Evolutionary conservation across 2,329 filamentous ascomycete genomes (phyloP).

Genomic region (Raffaelea albimanens): DNA sequence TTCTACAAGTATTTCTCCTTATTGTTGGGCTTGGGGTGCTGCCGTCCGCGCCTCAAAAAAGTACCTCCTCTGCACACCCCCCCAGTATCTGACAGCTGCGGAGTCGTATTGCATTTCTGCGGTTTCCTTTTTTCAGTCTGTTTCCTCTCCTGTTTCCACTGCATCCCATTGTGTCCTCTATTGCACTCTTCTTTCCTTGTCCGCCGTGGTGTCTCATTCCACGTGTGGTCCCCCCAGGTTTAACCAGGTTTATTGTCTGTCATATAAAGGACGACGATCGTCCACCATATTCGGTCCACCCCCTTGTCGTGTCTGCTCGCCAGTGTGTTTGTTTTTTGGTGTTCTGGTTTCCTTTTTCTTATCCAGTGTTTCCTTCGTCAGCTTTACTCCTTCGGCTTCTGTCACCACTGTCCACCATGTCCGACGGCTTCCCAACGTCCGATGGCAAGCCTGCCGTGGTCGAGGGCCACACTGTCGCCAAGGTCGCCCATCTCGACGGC

Average conservation of each 20-base stretch:
- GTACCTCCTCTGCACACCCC: too few relatives aligned
- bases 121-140: not conserved
- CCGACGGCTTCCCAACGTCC: conserved; percentile 3
- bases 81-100: too few relatives aligned
- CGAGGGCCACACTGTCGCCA: conserved; percentile 17
- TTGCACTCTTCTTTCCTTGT: not conserved
- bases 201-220: too few relatives aligned
- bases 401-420: conserved; percentile 7
- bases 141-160: not conserved
- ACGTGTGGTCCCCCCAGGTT: too few relatives aligned
- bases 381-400: not conserved
- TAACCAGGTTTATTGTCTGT: too few relatives aligned
- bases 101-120: not conserved
- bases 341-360: not conserved
- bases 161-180: not conserved
- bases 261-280: too few relatives aligned
- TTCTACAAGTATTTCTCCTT: too few relatives aligned
- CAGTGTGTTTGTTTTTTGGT: too few relatives aligned
- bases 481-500: conserved; percentile 28
- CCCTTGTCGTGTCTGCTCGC: too few relatives aligned
- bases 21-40: too few relatives aligned
- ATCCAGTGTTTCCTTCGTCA: not conserved
- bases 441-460: conserved; percentile 7
- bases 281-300: too few relatives aligned
- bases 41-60: too few relatives aligned